phyloP scores from a whole-genome alignment of 805 yeast species.

The Starmera dryadoides region DNA sequence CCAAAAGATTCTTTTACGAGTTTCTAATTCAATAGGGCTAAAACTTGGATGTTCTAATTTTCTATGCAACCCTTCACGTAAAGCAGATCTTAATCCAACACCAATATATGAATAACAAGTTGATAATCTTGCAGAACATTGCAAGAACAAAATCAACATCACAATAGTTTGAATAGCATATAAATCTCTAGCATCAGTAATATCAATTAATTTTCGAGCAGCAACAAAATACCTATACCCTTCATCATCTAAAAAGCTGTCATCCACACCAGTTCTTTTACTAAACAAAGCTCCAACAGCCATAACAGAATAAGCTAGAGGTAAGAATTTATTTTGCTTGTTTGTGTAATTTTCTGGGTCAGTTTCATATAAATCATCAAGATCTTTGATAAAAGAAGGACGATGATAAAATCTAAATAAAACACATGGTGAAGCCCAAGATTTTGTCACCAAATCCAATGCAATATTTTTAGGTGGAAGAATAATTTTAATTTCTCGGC shows the following conservation, averaged over 20 bases:
- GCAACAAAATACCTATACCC: constrained; percentile 83
- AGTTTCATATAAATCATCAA: constrained; percentile 69
- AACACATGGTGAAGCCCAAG: constrained; percentile 85
- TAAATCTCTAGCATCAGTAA: constrained; percentile 78
- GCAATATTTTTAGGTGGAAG: constrained; percentile 77
- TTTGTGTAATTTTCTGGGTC: constrained; percentile 73
- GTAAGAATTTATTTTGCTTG: constrained; percentile 72
- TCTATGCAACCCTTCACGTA: constrained; percentile 80
- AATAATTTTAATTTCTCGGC: constrained; percentile 42
- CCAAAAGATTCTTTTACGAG: constrained; percentile 80
- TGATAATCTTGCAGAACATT: constrained; percentile 82
- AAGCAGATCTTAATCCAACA: constrained; percentile 76
- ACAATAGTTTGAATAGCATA: constrained; percentile 81
- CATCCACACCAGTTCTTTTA: constrained; percentile 21
- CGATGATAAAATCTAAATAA: constrained; percentile 82
- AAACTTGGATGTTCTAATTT: constrained; percentile 36
- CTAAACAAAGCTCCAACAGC: constrained; percentile 83
- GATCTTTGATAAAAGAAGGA: constrained; percentile 69
- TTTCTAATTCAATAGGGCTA: constrained; percentile 71
- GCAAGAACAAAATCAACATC: constrained; percentile 79
- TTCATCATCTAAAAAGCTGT: constrained; percentile 40
- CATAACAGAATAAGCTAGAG: constrained; percentile 74
- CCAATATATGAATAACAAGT: constrained; percentile 92
- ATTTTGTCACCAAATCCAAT: constrained; percentile 60
- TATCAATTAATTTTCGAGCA: constrained; percentile 77